Evolutionary conservation across 345 rosid genomes (phyloP).

Genomic region (Hevea brasiliensis): DNA sequence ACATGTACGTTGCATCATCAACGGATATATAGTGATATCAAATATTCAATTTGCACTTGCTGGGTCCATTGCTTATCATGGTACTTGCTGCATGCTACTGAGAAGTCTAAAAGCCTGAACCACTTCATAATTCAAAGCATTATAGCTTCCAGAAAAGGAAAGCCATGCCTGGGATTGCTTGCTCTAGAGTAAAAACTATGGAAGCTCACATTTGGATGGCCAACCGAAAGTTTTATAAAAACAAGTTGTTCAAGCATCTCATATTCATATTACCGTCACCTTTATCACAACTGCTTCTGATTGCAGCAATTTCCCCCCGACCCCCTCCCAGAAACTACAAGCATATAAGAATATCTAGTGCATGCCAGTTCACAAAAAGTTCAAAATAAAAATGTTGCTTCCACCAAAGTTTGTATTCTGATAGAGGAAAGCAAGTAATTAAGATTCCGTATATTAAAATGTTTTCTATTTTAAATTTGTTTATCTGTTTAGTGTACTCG

Average conservation of each 20-base stretch:
- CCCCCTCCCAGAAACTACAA: too few relatives aligned
- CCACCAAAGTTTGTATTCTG: not conserved
- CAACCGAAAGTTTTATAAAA: not conserved
- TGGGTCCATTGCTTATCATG: slow-evolving; percentile 11
- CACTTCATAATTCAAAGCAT: slow-evolving; percentile 1
- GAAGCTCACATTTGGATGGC: too few relatives aligned
- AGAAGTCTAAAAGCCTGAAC: not conserved
- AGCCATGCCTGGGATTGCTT: not conserved
- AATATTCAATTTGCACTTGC: not conserved
- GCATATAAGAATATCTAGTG: too few relatives aligned
- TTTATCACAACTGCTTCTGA: not conserved
- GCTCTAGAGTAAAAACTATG: not conserved
- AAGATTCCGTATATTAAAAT: too few relatives aligned
- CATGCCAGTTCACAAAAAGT: too few relatives aligned
- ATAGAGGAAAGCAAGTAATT: not conserved
- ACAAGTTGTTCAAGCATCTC: not conserved
- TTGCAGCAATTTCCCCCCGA: too few relatives aligned
- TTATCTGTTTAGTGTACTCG: too few relatives aligned
- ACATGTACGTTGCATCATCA: not conserved
- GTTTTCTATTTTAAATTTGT: not conserved
- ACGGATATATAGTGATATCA: not conserved
- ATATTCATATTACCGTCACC: not conserved
- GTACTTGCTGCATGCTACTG: slow-evolving; percentile 10
- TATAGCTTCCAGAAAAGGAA: not conserved
- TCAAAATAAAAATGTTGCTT: too few relatives aligned